Evolutionary conservation across 23 red algal species (phyloP).

Genomic region (Gracilaria vermiculophylla): DNA sequence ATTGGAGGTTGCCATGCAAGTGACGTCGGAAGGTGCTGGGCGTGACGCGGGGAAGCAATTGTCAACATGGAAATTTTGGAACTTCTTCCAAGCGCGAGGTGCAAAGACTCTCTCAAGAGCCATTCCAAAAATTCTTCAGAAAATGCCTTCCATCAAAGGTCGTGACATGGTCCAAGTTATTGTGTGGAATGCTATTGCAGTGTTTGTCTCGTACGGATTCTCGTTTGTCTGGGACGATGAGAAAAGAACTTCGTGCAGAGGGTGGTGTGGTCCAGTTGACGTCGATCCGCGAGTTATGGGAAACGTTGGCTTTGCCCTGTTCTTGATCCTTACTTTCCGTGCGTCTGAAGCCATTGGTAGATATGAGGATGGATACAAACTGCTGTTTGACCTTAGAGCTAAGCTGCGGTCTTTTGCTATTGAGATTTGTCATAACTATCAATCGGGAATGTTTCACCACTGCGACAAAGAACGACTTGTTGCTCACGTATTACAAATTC

Average conservation of each 20-base stretch:
- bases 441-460: neutral
- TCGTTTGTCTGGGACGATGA: conserved; percentile 25
- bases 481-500: conserved; percentile 16
- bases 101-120: neutral
- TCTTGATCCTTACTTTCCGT: conserved; percentile 14
- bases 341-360: conserved; percentile 21
- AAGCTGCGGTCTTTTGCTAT: neutral
- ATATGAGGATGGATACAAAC: neutral
- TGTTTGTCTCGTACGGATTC: conserved; percentile 24
- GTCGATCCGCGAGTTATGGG: neutral
- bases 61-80: neutral
- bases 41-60: neutral
- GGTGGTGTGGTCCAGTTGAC: conserved; percentile 34
- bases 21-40: neutral
- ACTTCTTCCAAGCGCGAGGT: neutral
- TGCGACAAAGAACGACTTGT: conserved; percentile 8
- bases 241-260: neutral
- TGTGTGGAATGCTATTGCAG: conserved; percentile 13
- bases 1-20: neutral
- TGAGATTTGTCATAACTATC: conserved; percentile 1
- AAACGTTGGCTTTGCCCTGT: conserved; percentile 25
- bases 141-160: neutral
- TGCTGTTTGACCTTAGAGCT: conserved; percentile 5
- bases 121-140: neutral
- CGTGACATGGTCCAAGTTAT: neutral